phyloP scores from a whole-genome alignment of 73 alveolate genomes.

The Paraurostyla sp. region DNA sequence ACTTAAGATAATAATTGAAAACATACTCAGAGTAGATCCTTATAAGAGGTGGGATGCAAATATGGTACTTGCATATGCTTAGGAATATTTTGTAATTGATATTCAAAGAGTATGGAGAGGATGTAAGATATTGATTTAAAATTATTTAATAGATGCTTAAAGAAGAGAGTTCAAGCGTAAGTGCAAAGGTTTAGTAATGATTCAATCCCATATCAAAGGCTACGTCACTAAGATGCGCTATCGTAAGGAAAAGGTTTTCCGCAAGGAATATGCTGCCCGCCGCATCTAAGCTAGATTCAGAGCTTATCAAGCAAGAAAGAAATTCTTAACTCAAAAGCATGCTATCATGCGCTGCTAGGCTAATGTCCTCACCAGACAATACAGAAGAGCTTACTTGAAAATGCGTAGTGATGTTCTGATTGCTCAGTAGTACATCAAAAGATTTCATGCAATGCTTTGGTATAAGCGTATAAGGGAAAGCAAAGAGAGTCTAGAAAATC shows the following conservation, averaged over 20 bases:
- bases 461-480: constrained; percentile 50
- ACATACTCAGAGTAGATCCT: constrained; percentile 74
- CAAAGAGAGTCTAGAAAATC: constrained; percentile 61
- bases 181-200: constrained; percentile 72
- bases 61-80: constrained; percentile 71
- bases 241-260: constrained; percentile 42
- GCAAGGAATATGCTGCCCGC: constrained; percentile 67
- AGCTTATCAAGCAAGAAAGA: constrained; percentile 25
- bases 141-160: constrained; percentile 3
- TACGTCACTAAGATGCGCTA: constrained; percentile 65
- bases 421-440: constrained; percentile 69
- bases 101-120: constrained; percentile 82
- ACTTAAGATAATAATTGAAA: constrained; percentile 70
- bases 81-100: constrained; percentile 75
- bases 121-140: not conserved
- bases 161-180: constrained; percentile 69
- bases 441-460: constrained; percentile 79
- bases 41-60: constrained; percentile 80
- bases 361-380: constrained; percentile 73
- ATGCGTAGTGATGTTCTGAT: constrained; percentile 57
- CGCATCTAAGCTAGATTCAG: constrained; percentile 65
- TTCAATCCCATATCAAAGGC: constrained; percentile 72
- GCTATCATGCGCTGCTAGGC: constrained; percentile 73
- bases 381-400: constrained; percentile 66
- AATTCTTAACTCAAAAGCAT: constrained; percentile 36